Conservation (phyloP, 2,329 filamentous ascomycete genomes). For the Fusarium sp. region DNA sequence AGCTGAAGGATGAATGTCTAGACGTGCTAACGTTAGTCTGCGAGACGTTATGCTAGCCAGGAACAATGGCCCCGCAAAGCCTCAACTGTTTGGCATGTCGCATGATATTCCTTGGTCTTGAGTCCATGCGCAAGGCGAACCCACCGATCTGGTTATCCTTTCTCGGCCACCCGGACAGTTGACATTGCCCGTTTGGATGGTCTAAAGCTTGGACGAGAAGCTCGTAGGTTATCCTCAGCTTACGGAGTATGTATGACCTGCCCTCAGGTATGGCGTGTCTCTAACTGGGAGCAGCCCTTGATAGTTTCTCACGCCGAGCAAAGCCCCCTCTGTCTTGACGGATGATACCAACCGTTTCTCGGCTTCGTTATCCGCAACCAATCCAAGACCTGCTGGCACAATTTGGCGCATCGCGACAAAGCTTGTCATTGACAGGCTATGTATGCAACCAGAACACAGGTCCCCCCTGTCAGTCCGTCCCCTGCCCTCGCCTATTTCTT, state of each 20-base stretch:
- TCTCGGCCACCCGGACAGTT: neutral
- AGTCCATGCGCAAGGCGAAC: constrained; percentile 4
- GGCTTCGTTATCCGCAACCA: constrained; percentile 5
- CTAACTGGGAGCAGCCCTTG: constrained; percentile 1
- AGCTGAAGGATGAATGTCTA: constrained; percentile 1
- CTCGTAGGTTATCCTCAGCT: neutral
- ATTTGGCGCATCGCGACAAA: neutral
- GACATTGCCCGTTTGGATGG: constrained; percentile 3
- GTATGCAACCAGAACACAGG: constrained; percentile 19
- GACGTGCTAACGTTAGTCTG: neutral
- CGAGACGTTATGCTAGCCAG: constrained; percentile 3
- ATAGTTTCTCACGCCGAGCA: neutral
- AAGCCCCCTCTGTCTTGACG: neutral
- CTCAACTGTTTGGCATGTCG: constrained; percentile 18
- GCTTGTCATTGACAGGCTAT: constrained; percentile 7
- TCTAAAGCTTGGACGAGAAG: neutral
- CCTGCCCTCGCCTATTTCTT: constrained; percentile 22
- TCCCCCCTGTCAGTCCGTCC: constrained; percentile 19
- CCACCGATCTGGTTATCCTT: constrained; percentile 19
- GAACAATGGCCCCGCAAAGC: constrained; percentile 3
- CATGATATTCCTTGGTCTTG: constrained; percentile 20
- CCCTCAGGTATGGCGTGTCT: constrained; percentile 14
- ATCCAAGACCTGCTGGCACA: constrained; percentile 3
- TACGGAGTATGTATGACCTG: constrained; percentile 4
- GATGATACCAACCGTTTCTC: neutral